Conservation (phyloP, 495 filamentous ascomycete species). For the Daldinia childiae region DNA sequence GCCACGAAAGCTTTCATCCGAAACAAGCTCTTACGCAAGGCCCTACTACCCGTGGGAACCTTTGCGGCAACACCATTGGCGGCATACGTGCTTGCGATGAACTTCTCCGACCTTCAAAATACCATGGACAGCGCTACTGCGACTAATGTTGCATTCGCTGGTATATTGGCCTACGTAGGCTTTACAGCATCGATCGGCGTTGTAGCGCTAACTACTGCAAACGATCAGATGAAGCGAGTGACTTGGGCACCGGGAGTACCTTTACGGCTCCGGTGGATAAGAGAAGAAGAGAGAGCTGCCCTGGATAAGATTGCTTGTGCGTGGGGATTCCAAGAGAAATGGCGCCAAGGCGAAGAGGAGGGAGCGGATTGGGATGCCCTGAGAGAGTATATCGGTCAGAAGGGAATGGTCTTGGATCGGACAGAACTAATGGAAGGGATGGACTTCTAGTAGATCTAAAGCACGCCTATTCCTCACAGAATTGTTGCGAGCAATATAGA, state of each 20-base stretch:
- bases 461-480: neutral
- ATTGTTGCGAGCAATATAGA: neutral
- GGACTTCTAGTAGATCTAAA: conserved; percentile 61
- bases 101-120: conserved; percentile 68
- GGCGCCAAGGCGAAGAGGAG: conserved; percentile 85
- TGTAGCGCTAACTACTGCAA: conserved; percentile 83
- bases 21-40: conserved; percentile 63
- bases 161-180: conserved; percentile 80
- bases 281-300: conserved; percentile 92
- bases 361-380: conserved; percentile 88
- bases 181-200: conserved; percentile 81
- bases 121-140: conserved; percentile 75
- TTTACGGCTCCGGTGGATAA: conserved; percentile 84
- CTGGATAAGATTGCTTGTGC: conserved; percentile 83
- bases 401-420: conserved; percentile 89
- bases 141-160: conserved; percentile 80
- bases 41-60: conserved; percentile 52
- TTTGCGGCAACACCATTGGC: conserved; percentile 71
- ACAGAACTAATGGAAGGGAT: conserved; percentile 91
- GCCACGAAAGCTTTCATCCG: conserved; percentile 75
- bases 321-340: conserved; percentile 89
- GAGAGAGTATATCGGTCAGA: conserved; percentile 78
- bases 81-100: conserved; percentile 71
- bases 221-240: conserved; percentile 94
- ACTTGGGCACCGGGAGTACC: conserved; percentile 85